These are phyloP conservation scores for Tetracentron sinense DNA, from an alignment of 164 flowering plant genomes.

Conservation along the genomic window DNA sequence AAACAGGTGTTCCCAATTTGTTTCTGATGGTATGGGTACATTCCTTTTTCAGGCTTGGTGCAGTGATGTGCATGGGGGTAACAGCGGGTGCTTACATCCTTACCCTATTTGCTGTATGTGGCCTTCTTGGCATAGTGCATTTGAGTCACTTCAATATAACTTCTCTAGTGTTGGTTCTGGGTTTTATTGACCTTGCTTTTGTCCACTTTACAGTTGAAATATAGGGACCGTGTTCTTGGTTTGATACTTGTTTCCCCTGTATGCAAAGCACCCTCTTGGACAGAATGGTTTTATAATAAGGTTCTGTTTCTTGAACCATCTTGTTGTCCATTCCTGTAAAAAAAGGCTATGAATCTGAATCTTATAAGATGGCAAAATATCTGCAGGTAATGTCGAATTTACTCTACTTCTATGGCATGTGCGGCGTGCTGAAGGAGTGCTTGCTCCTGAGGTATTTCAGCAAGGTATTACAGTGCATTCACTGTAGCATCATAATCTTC, in stretches of 20 bases:
- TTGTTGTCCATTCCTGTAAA: not conserved
- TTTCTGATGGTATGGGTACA: constrained; percentile 12
- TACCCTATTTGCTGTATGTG: constrained; percentile 56
- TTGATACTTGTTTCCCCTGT: constrained; percentile 70
- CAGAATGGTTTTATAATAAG: constrained; percentile 72
- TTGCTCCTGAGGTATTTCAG: constrained; percentile 83
- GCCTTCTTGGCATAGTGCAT: not conserved
- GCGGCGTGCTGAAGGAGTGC: constrained; percentile 68
- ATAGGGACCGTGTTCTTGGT: constrained; percentile 63
- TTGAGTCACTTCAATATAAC: not conserved
- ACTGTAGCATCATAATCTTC: not conserved
- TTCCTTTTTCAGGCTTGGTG: constrained; percentile 41
- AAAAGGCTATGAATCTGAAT: not conserved
- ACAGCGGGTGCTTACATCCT: constrained; percentile 71
- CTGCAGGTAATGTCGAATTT: constrained; percentile 79
- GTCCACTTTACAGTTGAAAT: constrained; percentile 43
- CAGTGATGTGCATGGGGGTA: constrained; percentile 72
- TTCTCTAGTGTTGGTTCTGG: not conserved
- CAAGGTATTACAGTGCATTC: constrained; percentile 45
- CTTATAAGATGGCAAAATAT: not conserved
- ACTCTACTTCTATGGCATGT: constrained; percentile 86
- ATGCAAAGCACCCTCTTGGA: constrained; percentile 72
- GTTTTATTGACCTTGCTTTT: constrained; percentile 10
- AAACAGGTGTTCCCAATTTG: not conserved
- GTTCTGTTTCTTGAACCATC: constrained; percentile 21